Base-by-base conservation (phyloP, 225 moss, liverwort and hornwort species). In the Sphagnum tenellum region DNA sequence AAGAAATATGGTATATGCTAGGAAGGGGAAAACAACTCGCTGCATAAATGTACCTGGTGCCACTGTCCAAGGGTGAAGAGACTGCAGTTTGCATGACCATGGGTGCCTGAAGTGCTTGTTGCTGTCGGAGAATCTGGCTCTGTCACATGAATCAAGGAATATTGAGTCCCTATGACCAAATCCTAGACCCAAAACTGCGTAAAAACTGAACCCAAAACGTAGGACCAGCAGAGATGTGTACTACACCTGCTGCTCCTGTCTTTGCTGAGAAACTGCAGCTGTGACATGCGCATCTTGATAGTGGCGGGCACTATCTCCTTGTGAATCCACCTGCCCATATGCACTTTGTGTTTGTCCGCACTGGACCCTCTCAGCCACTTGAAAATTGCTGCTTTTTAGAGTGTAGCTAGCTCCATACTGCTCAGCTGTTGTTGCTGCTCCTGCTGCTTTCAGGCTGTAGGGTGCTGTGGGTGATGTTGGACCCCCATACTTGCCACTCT, bases 101-200 rank as follows among this genome's bases (percentile, higher is more conserved):
- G 60, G 85, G 79, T 29, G 88, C 88, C 70, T 91, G 91, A 45
- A 89, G 75, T 63, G 76, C 87, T 82, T 87, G 89, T 81, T 91
- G 94, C 70, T 91, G 94, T 62, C 88, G 81, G 73, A 94, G 87
- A 60, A 94, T 80, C 78, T 94, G 94, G 73, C 79, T 89, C 94
- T 86, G 84, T 74, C 76, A 70, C 45, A 52, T 5, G 7, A 52
- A 2, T 5, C 52, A 52, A 29, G 29, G 29, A 29, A 29, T 29
- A 29, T 29, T 29, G 29, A 29, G 29, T 29, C 29, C 29, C 29
- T 29, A 29, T 29, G 29, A 29, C 29, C 29, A 29, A 29, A 29
- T 29, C 29, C 29, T 29, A 29, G 29, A 29, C 29, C 29, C 29
- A 29, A 29, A 29, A 29, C 29, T 29, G 29, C 29, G 29, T 29